Percentiles rank a stretch among this genome's conserved stretches.
These are phyloP conservation scores for Cystofilobasidium bisporidii DNA, from an alignment of 768 basidiomycete species.

Conservation along the genomic window DNA sequence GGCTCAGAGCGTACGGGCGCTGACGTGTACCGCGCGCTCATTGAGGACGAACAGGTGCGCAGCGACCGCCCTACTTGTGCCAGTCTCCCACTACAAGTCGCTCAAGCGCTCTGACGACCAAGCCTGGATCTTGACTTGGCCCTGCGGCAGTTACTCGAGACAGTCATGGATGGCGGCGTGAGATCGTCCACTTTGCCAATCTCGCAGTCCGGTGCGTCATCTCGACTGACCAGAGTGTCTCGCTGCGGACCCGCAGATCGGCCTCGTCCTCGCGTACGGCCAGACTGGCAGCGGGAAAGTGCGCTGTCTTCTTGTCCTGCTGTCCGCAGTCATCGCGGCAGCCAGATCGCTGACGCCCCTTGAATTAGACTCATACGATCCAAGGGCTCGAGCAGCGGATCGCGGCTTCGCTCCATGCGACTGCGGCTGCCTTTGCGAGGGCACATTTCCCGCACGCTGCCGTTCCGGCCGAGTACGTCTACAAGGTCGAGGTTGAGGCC, in stretches of 20 bases:
- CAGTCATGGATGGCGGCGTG: conserved; percentile 15
- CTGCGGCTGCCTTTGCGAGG: not conserved
- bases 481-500: conserved; percentile 9
- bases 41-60: not conserved
- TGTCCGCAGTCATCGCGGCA: too few relatives aligned
- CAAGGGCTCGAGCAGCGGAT: not conserved
- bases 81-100: not conserved
- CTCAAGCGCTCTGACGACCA: not conserved
- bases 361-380: conserved; percentile 20
- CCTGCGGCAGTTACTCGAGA: conserved; percentile 10
- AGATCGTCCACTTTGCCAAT: too few relatives aligned
- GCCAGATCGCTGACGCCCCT: too few relatives aligned
- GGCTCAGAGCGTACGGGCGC: not conserved
- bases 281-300: conserved; percentile 20
- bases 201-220: too few relatives aligned
- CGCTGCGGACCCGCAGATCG: not conserved
- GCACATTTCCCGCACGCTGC: not conserved
- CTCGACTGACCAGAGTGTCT: too few relatives aligned
- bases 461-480: not conserved
- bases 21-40: conserved; percentile 4
- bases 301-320: not conserved
- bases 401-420: not conserved
- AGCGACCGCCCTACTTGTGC: too few relatives aligned
- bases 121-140: not conserved
- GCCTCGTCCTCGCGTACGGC: conserved; percentile 15